Evolutionary conservation across 1,284 basidiomycete genomes (phyloP).

Genomic region (Moesziomyces antarcticus): DNA sequence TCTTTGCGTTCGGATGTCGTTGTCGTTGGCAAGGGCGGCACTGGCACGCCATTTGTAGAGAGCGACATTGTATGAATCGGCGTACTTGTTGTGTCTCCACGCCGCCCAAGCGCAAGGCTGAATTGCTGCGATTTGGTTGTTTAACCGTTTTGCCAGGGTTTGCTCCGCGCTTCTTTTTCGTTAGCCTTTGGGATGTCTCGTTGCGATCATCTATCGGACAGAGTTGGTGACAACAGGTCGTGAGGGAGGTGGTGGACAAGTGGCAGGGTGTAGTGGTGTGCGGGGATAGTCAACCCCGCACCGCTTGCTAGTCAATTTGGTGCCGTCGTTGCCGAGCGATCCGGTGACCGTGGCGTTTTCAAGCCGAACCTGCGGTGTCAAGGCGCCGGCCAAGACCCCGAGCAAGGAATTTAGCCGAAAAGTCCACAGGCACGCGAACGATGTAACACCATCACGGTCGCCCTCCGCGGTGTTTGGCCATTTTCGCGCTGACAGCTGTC

Average conservation of each 20-base stretch:
- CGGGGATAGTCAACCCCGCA: not conserved
- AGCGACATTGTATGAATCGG: constrained; percentile 5
- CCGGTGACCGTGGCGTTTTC: not conserved
- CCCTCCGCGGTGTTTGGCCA: not conserved
- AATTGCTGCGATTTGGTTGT: not conserved
- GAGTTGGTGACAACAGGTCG: no score
- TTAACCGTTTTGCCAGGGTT: no score
- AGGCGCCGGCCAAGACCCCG: not conserved
- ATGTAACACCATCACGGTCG: not conserved
- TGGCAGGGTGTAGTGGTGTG: not conserved
- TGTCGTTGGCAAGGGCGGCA: constrained; percentile 1
- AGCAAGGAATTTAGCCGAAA: not conserved
- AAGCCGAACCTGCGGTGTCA: not conserved
- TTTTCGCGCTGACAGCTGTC: not conserved
- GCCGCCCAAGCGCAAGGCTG: not conserved
- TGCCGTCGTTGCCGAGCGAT: not conserved
- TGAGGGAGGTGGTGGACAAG: not conserved
- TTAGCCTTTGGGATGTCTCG: no score
- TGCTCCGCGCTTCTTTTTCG: no score
- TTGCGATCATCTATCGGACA: no score
- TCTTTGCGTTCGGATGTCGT: not conserved
- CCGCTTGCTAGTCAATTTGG: not conserved
- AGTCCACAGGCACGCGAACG: not conserved
- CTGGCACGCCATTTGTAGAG: not conserved
- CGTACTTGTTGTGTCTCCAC: no score